A percentile compares a stretch with the other conserved stretches of the same genome.
phyloP scores from a whole-genome alignment of 148 eudicot genomes.

The Euryodendron excelsum region DNA sequence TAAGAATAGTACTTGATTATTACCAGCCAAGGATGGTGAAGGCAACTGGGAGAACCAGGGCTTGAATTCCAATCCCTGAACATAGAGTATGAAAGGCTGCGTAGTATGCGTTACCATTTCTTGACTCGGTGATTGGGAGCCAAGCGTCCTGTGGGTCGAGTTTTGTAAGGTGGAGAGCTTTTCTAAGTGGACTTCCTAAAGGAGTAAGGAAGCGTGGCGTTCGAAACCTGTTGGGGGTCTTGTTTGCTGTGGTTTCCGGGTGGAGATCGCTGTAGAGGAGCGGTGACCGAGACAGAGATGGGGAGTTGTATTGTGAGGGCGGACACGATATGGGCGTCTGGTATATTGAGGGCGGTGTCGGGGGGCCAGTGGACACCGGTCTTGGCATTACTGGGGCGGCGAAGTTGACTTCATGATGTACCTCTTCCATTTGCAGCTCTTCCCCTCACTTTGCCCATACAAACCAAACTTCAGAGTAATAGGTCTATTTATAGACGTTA shows the following conservation, averaged over 20 bases:
- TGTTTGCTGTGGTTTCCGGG: background rate
- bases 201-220: constrained; percentile 56
- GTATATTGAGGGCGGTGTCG: constrained; percentile 28
- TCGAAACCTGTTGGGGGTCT: constrained; percentile 24
- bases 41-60: constrained; percentile 53
- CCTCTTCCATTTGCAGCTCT: constrained; percentile 29
- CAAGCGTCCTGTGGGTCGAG: constrained; percentile 92
- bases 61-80: constrained; percentile 43
- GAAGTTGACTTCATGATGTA: constrained; percentile 34
- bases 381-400: constrained; percentile 74
- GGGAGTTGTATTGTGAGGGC: constrained; percentile 71
- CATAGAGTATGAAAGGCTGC: constrained; percentile 39
- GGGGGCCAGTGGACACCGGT: constrained; percentile 26
- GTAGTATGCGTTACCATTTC: constrained; percentile 40
- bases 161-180: constrained; percentile 57
- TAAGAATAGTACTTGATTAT: too few species aligned
- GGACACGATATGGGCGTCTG: constrained; percentile 51
- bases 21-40: constrained; percentile 90
- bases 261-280: constrained; percentile 35
- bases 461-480: background rate
- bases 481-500: background rate
- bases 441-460: constrained; percentile 7
- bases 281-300: constrained; percentile 82
- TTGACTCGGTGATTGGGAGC: constrained; percentile 71
- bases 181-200: constrained; percentile 64